Conservation (phyloP, 176 grass and related monocot genomes). For the Oryza officinalis region DNA sequence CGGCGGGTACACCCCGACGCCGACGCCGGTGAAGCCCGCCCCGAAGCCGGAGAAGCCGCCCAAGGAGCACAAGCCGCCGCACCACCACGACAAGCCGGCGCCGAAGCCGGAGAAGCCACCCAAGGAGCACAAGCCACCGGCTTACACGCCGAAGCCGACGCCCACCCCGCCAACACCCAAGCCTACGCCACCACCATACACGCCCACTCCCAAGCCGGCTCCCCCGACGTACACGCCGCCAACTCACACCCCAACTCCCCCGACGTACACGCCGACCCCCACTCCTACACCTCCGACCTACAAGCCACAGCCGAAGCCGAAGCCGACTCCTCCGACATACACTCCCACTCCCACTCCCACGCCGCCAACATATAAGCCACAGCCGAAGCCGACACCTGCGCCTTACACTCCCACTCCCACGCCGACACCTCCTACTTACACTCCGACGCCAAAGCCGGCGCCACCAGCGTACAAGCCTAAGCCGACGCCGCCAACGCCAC, state of each 20-base stretch:
- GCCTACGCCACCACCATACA: not conserved
- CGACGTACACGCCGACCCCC: not conserved
- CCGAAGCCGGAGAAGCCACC: not conserved
- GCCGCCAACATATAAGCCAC: not conserved
- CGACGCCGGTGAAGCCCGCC: not conserved
- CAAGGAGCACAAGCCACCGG: slow-evolving; percentile 1
- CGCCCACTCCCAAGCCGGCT: not conserved
- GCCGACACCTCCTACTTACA: not conserved
- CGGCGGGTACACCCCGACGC: slow-evolving; percentile 39
- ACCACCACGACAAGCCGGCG: not conserved
- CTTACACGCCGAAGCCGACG: not conserved
- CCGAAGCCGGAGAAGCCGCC: slow-evolving; percentile 48
- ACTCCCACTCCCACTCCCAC: not conserved
- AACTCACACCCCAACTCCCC: not conserved
- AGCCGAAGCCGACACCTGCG: not conserved
- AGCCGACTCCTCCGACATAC: not conserved
- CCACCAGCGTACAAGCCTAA: not conserved
- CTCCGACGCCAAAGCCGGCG: not conserved
- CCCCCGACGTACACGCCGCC: not conserved
- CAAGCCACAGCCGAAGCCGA: not conserved
- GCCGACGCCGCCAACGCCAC: not conserved
- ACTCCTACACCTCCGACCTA: not conserved
- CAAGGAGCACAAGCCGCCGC: slow-evolving; percentile 32
- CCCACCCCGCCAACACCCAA: not conserved
- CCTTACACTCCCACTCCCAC: not conserved